Evolutionary conservation across 2,329 filamentous ascomycete genomes (phyloP).

Genomic region (Curvularia verruculosa): DNA sequence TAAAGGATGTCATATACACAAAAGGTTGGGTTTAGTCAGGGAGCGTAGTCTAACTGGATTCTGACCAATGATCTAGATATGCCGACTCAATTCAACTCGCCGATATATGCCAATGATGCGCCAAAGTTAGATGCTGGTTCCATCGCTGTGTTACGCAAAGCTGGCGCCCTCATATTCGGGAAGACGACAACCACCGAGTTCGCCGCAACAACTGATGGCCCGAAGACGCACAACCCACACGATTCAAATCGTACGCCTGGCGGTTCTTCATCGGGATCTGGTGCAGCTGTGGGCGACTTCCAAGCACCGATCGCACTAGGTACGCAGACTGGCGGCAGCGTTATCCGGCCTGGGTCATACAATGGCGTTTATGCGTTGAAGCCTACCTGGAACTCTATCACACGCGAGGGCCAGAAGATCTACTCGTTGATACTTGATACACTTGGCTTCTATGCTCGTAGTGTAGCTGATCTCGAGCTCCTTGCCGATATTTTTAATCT

Average conservation of each 20-base stretch:
- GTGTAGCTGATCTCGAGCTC: constrained; percentile 63
- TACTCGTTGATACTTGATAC: constrained; percentile 68
- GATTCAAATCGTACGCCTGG: constrained; percentile 63
- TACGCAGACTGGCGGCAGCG: constrained; percentile 70
- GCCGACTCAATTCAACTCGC: constrained; percentile 63
- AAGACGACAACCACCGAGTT: constrained; percentile 70
- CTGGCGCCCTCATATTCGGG: constrained; percentile 63
- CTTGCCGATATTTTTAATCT: constrained; percentile 62
- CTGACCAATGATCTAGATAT: constrained; percentile 49
- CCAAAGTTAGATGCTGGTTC: constrained; percentile 60
- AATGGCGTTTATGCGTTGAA: constrained; percentile 70
- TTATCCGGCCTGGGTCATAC: constrained; percentile 68
- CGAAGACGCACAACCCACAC: constrained; percentile 65
- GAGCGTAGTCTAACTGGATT: no score
- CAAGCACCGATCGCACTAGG: constrained; percentile 67
- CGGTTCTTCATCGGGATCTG: constrained; percentile 71
- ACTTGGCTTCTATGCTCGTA: constrained; percentile 65
- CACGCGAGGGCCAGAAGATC: constrained; percentile 65
- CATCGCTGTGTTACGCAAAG: constrained; percentile 59
- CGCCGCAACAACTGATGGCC: constrained; percentile 61
- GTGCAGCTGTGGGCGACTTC: constrained; percentile 68
- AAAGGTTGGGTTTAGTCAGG: constrained; percentile 41
- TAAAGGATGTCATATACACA: constrained; percentile 64
- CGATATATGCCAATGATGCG: constrained; percentile 57
- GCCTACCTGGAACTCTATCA: constrained; percentile 69